Conservation (phyloP, 768 basidiomycete species). For the Trametes cubensis region DNA sequence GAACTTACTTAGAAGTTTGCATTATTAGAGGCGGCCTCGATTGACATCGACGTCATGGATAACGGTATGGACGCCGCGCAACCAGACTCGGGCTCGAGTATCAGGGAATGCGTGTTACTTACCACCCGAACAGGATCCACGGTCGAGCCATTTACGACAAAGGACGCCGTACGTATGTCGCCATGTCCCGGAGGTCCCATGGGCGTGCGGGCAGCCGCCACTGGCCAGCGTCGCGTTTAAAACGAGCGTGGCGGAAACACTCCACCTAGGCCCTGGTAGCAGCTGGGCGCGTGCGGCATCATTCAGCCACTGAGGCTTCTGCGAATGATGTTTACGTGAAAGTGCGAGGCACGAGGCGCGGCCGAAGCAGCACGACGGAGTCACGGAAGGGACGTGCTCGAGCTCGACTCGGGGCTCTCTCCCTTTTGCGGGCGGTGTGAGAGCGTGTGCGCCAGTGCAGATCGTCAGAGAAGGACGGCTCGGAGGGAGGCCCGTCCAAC, state of each 20-base stretch:
- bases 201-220: no score
- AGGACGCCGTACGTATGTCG: no score
- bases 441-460: no score
- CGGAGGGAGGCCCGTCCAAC: not conserved
- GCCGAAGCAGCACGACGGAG: not conserved
- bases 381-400: not conserved
- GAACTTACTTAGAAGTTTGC: no score
- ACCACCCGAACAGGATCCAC: not conserved
- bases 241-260: not conserved
- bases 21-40: not conserved
- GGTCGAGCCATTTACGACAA: no score
- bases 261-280: not conserved
- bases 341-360: conserved; percentile 9
- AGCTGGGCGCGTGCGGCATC: conserved; percentile 1
- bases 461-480: not conserved
- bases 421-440: no score
- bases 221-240: no score
- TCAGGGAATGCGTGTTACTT: not conserved
- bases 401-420: no score
- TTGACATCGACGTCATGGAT: not conserved
- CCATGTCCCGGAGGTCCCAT: no score
- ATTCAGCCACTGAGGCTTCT: conserved; percentile 1
- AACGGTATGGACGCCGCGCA: not conserved
- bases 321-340: conserved; percentile 12
- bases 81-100: not conserved